Evolutionary conservation across 768 basidiomycete genomes (phyloP), one percentile per base, ranked within the genome.

Genomic region (Russula earlei): DNA sequence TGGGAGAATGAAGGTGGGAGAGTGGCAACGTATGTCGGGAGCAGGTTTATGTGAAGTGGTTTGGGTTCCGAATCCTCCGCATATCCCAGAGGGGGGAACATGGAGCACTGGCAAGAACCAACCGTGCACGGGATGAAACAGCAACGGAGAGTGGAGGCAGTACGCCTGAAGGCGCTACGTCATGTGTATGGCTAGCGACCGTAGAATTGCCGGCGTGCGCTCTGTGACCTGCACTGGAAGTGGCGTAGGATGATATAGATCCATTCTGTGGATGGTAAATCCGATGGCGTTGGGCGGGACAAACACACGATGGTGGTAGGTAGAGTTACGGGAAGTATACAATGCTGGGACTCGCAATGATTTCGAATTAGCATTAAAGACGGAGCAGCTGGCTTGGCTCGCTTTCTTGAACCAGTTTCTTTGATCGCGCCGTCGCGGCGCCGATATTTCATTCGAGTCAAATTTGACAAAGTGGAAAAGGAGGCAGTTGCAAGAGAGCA

Each of bases 331-430:
- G 80, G 75, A 81, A 81, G 66, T 74, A 81, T 63, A n/a, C n/a
- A n/a, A n/a, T n/a, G n/a, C n/a, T n/a, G n/a, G n/a, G n/a, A n/a
- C 78, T 75, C 66, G 80, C 78, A 19, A 78, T 66, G 66, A 82
- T n/a, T n/a, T n/a, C n/a, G n/a, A n/a, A n/a, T n/a, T n/a, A n/a
- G n/a, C n/a, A n/a, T n/a, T n/a, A n/a, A n/a, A n/a, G n/a, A 82
- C 3, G 75, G 71, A 9, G 67, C n/a, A n/a, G n/a, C n/a, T n/a
- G n/a, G n/a, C n/a, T n/a, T n/a, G n/a, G n/a, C n/a, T n/a, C n/a
- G n/a, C n/a, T n/a, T n/a, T n/a, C n/a, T n/a, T n/a, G n/a, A n/a
- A n/a, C n/a, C n/a, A n/a, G n/a, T n/a, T n/a, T n/a, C n/a, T n/a
- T n/a, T n/a, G n/a, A n/a, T n/a, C n/a, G n/a, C n/a, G n/a, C n/a